Evolutionary conservation across 2,329 filamentous ascomycete genomes (phyloP), one percentile per base, ranked within the genome.

Genomic region (Zymoseptoria passerinii): DNA sequence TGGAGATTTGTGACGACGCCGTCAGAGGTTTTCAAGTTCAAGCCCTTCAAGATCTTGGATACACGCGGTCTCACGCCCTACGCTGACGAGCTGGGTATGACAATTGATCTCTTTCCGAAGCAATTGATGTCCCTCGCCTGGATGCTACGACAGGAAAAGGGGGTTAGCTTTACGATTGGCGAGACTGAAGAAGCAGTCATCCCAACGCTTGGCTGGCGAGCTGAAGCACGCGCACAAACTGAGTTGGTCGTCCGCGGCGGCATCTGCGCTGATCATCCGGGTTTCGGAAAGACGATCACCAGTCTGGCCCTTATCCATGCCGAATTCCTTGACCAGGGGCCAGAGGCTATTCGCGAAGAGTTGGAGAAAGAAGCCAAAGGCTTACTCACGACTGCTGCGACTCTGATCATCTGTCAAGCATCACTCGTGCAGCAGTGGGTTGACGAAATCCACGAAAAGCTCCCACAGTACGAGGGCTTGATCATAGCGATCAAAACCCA

Each of bases 251-350:
- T 85, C 48, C 78, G 77, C 18, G 85, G 85, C 10, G 85, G 85
- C 4, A 76, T 88, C 18, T 74, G 87, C 35, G 84, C 84, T 1
- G 83, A 87, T 65, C 77, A 82, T 50, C 83, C 86, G 35, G 84
- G 83, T 0, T 88, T 85, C 66, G 86, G 86, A 0, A 88, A 89
- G 65, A 88, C 85, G 0, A 79, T 83, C 1, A 79, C 81, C 0
- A 79, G 78, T 1, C 74, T 88, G 10, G 83, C 77, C 0, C 70
- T 87, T 8, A 78, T 86, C 28, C 75, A 81, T 40, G 69, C 72
- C 3, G 75, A 80, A 50, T 75, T 76, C 28, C 59, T 71, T 8
- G 50, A 65, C 7, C 27, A 54, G 1, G 13, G 18, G 48, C 29
- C 18, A 4, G 28, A 28, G 6, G 40, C 48, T 2, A 58, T 64